Evolutionary conservation across 2,329 filamentous ascomycete species (phyloP).

Genomic region (Colletotrichum sidae): DNA sequence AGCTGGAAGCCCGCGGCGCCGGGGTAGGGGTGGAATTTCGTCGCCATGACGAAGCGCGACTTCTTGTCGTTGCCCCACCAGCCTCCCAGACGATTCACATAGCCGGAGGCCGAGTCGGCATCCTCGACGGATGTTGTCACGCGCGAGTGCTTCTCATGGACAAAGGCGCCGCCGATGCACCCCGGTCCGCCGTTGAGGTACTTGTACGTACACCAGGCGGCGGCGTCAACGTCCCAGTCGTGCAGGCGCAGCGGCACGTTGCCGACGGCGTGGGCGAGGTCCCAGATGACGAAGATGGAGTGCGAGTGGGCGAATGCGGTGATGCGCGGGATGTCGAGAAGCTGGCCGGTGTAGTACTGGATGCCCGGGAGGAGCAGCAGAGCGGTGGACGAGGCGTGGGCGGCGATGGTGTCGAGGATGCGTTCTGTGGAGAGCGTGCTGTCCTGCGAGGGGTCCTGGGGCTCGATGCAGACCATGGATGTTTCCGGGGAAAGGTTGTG

Average conservation of each 20-base stretch:
- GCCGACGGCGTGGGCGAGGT: constrained; percentile 86
- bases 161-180: constrained; percentile 82
- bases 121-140: constrained; percentile 57
- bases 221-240: constrained; percentile 92
- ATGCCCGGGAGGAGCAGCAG: constrained; percentile 86
- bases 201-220: constrained; percentile 95
- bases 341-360: constrained; percentile 92
- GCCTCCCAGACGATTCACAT: constrained; percentile 76
- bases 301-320: constrained; percentile 79
- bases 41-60: constrained; percentile 85
- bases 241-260: constrained; percentile 85
- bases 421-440: constrained; percentile 76
- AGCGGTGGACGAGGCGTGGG: constrained; percentile 78
- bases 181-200: constrained; percentile 91
- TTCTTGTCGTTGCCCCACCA: constrained; percentile 90
- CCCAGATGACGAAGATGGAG: constrained; percentile 85
- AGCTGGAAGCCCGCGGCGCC: constrained; percentile 87
- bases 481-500: constrained; percentile 73
- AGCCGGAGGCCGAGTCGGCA: constrained; percentile 56
- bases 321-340: constrained; percentile 84
- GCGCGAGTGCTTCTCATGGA: constrained; percentile 78
- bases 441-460: constrained; percentile 54
- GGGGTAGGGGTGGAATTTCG: constrained; percentile 79
- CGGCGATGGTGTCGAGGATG: constrained; percentile 79
- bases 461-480: constrained; percentile 77